Evolutionary conservation across 2,329 filamentous ascomycete genomes (phyloP).

Genomic region (Gaeumannomyces tritici): DNA sequence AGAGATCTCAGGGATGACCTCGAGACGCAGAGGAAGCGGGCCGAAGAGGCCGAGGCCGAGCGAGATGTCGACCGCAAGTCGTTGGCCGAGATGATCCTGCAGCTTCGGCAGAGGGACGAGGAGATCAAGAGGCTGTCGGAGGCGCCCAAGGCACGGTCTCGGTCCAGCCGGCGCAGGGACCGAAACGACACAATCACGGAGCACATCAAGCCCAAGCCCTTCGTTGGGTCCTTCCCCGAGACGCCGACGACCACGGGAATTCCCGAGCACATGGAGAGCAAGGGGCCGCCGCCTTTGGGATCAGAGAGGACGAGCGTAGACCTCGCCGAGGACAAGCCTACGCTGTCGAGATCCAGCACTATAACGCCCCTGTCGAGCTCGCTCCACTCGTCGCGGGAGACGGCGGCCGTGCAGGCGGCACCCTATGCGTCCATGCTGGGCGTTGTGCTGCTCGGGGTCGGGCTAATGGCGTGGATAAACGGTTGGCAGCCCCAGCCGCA

Average conservation of each 20-base stretch:
- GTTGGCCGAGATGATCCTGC: conserved; percentile 79
- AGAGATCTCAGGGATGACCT: conserved; percentile 71
- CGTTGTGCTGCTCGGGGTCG: conserved; percentile 72
- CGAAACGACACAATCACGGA: not conserved
- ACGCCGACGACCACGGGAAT: conserved; percentile 3
- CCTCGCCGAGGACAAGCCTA: conserved; percentile 26
- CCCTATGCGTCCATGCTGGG: conserved; percentile 77
- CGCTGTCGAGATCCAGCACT: conserved; percentile 37
- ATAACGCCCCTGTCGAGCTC: conserved; percentile 33
- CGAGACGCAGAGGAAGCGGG: conserved; percentile 65
- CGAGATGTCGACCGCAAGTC: conserved; percentile 62
- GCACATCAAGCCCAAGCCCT: not conserved
- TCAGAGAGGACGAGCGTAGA: conserved; percentile 8
- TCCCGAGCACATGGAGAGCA: not conserved
- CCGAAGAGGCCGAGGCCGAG: conserved; percentile 73
- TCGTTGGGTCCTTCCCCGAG: conserved; percentile 1
- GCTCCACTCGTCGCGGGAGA: conserved; percentile 30
- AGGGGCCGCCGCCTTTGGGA: not conserved
- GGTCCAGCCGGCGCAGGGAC: conserved; percentile 19
- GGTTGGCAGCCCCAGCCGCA: conserved; percentile 55
- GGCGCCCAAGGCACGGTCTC: conserved; percentile 28
- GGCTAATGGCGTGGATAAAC: conserved; percentile 79
- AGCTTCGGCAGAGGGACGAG: conserved; percentile 59
- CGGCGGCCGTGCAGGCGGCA: conserved; percentile 43
- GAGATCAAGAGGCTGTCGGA: conserved; percentile 35